Evolutionary conservation across 2,329 filamentous ascomycete genomes (phyloP).

Genomic region (Paracorniculantispora psalliotae): DNA sequence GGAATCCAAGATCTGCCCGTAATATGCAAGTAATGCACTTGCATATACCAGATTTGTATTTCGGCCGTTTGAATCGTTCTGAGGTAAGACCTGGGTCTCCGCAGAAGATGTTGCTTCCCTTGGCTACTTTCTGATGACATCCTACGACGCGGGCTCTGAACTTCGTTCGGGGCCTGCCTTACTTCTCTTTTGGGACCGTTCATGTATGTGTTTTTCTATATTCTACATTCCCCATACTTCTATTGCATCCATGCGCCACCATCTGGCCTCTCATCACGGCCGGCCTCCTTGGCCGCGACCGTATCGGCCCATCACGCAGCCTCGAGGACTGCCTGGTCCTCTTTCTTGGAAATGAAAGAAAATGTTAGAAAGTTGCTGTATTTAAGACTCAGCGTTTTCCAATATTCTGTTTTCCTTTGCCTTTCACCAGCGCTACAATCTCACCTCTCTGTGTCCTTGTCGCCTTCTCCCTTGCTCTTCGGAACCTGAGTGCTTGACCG

Average conservation of each 20-base stretch:
- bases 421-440: background rate
- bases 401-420: background rate
- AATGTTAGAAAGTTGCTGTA: too few relatives aligned
- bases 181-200: too few relatives aligned
- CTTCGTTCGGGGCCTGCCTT: too few relatives aligned
- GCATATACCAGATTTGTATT: background rate
- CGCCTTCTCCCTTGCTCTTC: background rate
- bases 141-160: too few relatives aligned
- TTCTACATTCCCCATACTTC: background rate
- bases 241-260: background rate
- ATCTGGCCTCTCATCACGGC: background rate
- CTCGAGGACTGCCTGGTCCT: background rate
- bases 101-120: background rate
- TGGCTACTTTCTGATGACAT: too few relatives aligned
- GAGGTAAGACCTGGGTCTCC: background rate
- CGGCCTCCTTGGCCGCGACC: conserved; percentile 4
- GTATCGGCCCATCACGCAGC: background rate
- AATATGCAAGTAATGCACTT: background rate
- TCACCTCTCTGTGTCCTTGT: background rate
- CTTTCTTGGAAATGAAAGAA: background rate
- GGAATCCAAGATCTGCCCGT: background rate
- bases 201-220: background rate
- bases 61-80: background rate
- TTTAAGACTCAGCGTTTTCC: too few relatives aligned
- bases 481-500: background rate